phyloP scores from a whole-genome alignment of 2,329 filamentous ascomycete genomes.

The Stemphylium lycopersici region DNA sequence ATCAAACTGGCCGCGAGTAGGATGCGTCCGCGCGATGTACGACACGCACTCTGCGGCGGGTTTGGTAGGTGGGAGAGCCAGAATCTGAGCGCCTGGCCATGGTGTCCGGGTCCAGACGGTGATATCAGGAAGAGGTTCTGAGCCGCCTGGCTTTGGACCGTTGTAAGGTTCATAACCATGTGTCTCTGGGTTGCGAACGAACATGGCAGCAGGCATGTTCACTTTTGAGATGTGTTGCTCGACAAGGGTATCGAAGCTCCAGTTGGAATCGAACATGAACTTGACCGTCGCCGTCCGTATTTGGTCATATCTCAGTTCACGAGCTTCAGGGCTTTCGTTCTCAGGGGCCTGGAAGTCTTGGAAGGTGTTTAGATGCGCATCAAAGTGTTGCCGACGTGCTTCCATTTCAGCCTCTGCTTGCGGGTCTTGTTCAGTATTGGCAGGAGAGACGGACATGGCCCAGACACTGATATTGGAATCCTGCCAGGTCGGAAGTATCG shows the following conservation, averaged over 20 bases:
- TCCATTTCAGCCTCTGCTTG: constrained; percentile 28
- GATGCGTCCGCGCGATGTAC: constrained; percentile 81
- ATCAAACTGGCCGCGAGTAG: constrained; percentile 81
- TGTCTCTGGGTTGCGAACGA: constrained; percentile 66
- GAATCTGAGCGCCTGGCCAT: constrained; percentile 74
- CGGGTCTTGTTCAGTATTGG: constrained; percentile 5
- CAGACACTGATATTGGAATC: constrained; percentile 83
- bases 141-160: constrained; percentile 67
- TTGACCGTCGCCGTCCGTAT: constrained; percentile 68
- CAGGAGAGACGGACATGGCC: constrained; percentile 70
- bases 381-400: constrained; percentile 30
- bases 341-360: constrained; percentile 37
- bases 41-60: constrained; percentile 74
- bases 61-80: constrained; percentile 69
- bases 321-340: constrained; percentile 41
- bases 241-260: constrained; percentile 72
- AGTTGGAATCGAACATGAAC: constrained; percentile 79
- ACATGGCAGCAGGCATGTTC: constrained; percentile 71
- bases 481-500: constrained; percentile 68
- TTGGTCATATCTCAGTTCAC: constrained; percentile 53
- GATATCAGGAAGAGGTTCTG: constrained; percentile 63
- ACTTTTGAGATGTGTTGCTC: constrained; percentile 71
- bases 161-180: constrained; percentile 72
- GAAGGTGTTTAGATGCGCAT: constrained; percentile 37
- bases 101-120: constrained; percentile 75